Evolutionary conservation across 2,329 filamentous ascomycete genomes (phyloP), one percentile per base, ranked within the genome.

Genomic region (Alternaria incomplexa): DNA sequence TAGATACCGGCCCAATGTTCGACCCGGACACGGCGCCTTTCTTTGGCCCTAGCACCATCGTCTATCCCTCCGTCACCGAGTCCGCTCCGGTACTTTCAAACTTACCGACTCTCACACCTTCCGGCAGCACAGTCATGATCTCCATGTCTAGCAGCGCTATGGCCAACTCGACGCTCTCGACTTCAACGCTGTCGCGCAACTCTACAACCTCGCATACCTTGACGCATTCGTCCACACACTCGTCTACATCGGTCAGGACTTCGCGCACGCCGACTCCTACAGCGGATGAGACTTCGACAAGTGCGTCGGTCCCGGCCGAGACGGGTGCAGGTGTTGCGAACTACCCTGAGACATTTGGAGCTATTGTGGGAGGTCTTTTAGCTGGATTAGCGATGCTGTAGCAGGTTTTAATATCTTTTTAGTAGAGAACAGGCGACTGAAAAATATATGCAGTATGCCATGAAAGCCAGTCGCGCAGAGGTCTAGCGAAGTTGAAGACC

Each of bases 371-470:
- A 46, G 71, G 70, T 23, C 12, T 75, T 40, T 51, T 69, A 30
- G 72, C 69, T 57, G 71, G 71, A 44, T 56, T 71, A 62, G 70
- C 61, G 12, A 55, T 73, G 54, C 46, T 68, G 30, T 64, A 62
- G 45, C 45, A 40, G n/a, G 20, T 22, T 25, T 23, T 52, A 6
- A 54, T 59, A 26, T 17, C 44, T 43, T 15, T 17, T 26, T 8
- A 25, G 52, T 28, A 44, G 32, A 25, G 32, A 28, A 13, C 5
- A 36, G 22, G 12, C 36, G 22, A 23, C 32, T 44, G 11, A 15
- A 54, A 44, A 54, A 32, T 32, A 44, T n/a, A 50, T 28, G 12
- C 44, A 56, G 30, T 32, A 56, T 30, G 25, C 23, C 20, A 56
- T n/a, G 43, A n/a, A 13, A 44, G 15, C 8, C 6, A 23, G n/a